Conservation (phyloP, 345 rosid species). For the Gossypium raimondii region DNA sequence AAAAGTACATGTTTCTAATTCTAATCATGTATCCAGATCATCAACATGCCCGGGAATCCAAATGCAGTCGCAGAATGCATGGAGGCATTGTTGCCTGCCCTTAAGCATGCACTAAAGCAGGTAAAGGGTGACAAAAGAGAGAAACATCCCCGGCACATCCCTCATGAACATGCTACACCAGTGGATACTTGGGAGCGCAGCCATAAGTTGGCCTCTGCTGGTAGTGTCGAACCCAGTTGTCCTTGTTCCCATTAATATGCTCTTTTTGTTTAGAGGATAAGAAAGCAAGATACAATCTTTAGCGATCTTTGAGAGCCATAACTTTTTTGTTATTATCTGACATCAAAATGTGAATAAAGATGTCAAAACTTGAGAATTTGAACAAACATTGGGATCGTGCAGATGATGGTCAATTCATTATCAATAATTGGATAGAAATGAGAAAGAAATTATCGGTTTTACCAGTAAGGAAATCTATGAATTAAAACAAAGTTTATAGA, state of each 20-base stretch:
- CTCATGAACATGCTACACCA: conserved; percentile 57
- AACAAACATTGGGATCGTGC: neutral
- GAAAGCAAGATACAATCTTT: neutral
- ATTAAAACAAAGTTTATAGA: no score
- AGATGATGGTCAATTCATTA: neutral
- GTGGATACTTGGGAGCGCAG: conserved; percentile 70
- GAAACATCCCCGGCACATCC: conserved; percentile 82
- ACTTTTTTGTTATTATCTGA: neutral
- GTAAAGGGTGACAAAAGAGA: conserved; percentile 89
- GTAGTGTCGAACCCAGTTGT: conserved; percentile 29
- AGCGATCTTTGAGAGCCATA: neutral
- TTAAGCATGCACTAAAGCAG: conserved; percentile 88
- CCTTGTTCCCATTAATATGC: conserved; percentile 49
- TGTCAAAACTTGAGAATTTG: neutral
- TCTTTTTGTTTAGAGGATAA: no score
- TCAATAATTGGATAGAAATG: neutral
- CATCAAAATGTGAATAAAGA: neutral
- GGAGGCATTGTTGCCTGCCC: conserved; percentile 84
- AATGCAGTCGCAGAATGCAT: conserved; percentile 91
- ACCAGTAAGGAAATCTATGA: neutral
- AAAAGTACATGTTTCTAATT: neutral
- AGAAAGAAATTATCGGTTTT: neutral
- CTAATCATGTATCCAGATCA: conserved; percentile 44
- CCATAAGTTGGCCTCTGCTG: conserved; percentile 47
- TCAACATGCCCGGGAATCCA: conserved; percentile 98